These are phyloP conservation scores for Buddleja alternifolia DNA, from an alignment of 257 asterid species.

Conservation along the genomic window DNA sequence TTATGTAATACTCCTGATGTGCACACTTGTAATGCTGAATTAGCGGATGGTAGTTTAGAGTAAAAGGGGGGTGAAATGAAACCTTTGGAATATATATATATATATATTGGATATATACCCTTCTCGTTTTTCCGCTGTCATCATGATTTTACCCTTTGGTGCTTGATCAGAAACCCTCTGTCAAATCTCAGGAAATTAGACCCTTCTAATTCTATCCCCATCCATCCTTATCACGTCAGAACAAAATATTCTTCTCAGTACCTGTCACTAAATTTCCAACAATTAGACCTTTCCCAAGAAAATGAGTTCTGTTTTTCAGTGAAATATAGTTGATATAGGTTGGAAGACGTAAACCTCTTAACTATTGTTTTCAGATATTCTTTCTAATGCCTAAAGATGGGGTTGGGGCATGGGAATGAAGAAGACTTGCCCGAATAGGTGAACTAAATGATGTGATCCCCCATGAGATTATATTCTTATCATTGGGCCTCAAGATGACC, in stretches of 20 bases:
- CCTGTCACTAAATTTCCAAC: neutral
- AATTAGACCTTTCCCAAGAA: neutral
- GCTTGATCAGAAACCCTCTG: neutral
- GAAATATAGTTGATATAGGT: no score
- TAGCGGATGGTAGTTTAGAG: conserved; percentile 4
- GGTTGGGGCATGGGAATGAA: neutral
- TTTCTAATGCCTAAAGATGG: no score
- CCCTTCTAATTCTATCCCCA: no score
- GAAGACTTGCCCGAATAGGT: neutral
- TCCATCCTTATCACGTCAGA: no score
- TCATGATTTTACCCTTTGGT: neutral
- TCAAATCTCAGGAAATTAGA: no score
- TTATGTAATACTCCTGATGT: neutral
- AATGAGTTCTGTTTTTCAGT: no score
- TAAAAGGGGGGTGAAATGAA: neutral
- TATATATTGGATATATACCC: no score
- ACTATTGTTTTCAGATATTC: no score
- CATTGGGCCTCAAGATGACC: neutral
- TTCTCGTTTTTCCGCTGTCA: neutral
- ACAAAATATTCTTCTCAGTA: neutral
- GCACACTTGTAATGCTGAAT: neutral
- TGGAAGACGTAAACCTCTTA: no score
- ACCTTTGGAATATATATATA: neutral
- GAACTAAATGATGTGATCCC: neutral
- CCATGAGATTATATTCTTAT: neutral